Evolutionary conservation across 148 eudicot genomes (phyloP).

Genomic region (Rhododendron mucronatum): DNA sequence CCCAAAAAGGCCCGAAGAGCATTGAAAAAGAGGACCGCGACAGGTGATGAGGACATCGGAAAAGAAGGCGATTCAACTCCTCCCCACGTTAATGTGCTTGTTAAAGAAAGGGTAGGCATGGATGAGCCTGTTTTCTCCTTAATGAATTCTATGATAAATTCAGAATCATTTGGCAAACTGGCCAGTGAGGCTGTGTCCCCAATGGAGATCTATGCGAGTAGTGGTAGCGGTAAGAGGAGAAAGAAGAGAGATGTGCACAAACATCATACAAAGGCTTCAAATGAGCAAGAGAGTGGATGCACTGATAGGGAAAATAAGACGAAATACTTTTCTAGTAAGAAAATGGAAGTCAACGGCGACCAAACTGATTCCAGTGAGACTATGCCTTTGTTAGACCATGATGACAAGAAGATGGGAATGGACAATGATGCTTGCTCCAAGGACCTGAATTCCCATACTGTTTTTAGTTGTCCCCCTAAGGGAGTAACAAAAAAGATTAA

Average conservation of each 20-base stretch:
- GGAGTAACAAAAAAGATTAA: neutral
- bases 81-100: neutral
- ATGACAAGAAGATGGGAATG: neutral
- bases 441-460: neutral
- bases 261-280: neutral
- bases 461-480: neutral
- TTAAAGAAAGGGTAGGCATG: neutral
- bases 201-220: neutral
- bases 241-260: neutral
- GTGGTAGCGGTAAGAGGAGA: neutral
- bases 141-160: neutral
- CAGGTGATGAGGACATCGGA: neutral
- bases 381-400: neutral
- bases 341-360: neutral
- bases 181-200: neutral
- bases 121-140: neutral
- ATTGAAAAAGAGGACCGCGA: neutral
- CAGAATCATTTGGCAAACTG: neutral
- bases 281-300: neutral
- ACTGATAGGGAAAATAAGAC: neutral
- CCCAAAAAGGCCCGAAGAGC: conserved; percentile 21
- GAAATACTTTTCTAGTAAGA: neutral
- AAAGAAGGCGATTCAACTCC: neutral
- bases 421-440: neutral
- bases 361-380: neutral